Conservation (phyloP, 768 basidiomycete species). For the Multifurca ochricompacta region DNA sequence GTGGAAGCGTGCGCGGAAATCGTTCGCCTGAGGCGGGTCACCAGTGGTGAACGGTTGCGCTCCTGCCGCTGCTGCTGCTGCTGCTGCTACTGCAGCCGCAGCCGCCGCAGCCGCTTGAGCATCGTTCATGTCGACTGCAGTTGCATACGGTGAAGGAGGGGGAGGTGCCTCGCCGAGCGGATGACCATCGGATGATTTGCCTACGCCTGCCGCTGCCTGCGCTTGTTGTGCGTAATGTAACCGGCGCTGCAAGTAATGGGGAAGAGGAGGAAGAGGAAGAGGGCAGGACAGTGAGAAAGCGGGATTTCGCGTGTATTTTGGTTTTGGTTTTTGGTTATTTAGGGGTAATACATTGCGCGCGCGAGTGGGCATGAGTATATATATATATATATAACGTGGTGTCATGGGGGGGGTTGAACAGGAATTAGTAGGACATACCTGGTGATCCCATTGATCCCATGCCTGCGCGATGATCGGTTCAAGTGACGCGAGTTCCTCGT, state of each 20-base stretch:
- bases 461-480: constrained; percentile 78
- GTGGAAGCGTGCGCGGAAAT: constrained; percentile 62
- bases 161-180: constrained; percentile 22
- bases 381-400: too few species aligned
- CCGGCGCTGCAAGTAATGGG: constrained; percentile 36
- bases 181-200: constrained; percentile 27
- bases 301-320: too few species aligned
- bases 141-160: constrained; percentile 18
- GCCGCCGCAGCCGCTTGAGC: constrained; percentile 22
- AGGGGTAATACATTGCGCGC: too few species aligned
- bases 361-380: too few species aligned
- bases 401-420: too few species aligned
- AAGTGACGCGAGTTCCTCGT: constrained; percentile 69
- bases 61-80: constrained; percentile 12
- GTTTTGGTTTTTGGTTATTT: too few species aligned
- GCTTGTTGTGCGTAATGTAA: constrained; percentile 38
- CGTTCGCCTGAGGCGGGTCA: constrained; percentile 32
- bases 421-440: constrained; percentile 48
- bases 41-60: constrained; percentile 15
- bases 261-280: background rate
- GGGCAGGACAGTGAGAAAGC: background rate
- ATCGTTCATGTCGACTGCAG: constrained; percentile 14
- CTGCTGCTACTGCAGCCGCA: too few species aligned
- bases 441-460: constrained; percentile 82
- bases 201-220: constrained; percentile 19